Base-by-base conservation (phyloP, 176 grass and related monocot species). In the Avena sativa region DNA sequence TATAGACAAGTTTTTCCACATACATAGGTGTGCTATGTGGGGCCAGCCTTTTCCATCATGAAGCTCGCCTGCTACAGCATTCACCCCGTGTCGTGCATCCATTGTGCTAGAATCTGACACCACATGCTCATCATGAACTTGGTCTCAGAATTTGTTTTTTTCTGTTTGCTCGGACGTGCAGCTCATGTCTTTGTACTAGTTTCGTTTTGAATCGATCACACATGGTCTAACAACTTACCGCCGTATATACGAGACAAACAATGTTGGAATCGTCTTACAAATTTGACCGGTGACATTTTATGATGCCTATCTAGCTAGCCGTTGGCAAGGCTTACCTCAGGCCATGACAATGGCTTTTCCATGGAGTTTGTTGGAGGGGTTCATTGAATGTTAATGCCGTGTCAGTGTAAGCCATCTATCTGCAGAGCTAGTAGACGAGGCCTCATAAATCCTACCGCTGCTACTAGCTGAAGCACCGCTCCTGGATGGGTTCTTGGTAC, bases 321-420 rank as follows among this genome's bases (percentile, higher is more conserved):
- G 76, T 64, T 85, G 67, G 76, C n/a, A 10, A 62, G 46, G 76
- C 74, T 72, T 19, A 38, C 20, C 58, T 74, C 65, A 79, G n/a
- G 68, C 52, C 62, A 81, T 82, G 83, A 43, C 85, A 71, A 14
- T 77, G 71, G 12, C 73, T 87, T 83, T 83, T 73, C 55, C 71
- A 73, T 64, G 79, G 79, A 86, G 65, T 87, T 78, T 72, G 84
- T 57, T 83, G 84, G 73, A 23, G 5, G 6, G 40, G 64, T 13
- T 36, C 84, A 80, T 75, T 85, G 57, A 85, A 84, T 55, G 76
- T 48, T 82, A 51, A 83, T 86, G 73, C 84, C 80, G 80, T 83
- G 89, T 82, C 63, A 59, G 61, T 40, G 17, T 57, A 51, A 68
- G 83, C 51, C 48, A 59, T 23, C 11, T 12, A 34, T 0, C 16